Base-by-base conservation (phyloP, 805 yeast genomes). In the Millerozyma miso region DNA sequence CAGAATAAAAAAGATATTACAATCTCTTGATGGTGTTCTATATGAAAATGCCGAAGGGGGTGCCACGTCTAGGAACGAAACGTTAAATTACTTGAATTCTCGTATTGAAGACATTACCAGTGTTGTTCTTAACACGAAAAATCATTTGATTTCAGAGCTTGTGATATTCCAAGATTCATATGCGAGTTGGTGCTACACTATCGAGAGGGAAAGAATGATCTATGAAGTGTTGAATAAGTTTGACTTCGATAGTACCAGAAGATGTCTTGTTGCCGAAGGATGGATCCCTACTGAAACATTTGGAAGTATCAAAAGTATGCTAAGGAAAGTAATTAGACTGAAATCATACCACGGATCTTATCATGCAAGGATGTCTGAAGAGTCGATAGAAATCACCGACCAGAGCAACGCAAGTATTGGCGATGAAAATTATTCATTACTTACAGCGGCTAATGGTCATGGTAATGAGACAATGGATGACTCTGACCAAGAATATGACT, bases 181-280 rank as follows among this genome's bases (percentile, higher is more conserved):
- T 43, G 51, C 67, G 1, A 62, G 63, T 38, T 67, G 60, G 56
- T 41, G 49, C 31, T 66, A 59, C 41, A 49, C 50, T 5, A 47
- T 80, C 40, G 70, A 74, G 41, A 62, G 80, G 36, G 90, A 84
- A 52, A 76, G 77, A 49, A 60, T 76, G 18, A 80, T 83, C 34
- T 83, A 71, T 56, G 73, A 76, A 45, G 69, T 77, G 3, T 70
- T 84, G 67, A 83, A 83, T 60, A 70, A 69, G 45, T 85, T 86
- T 53, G 81, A 83, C 52, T 83, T 78, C 58, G 93, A 85, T 59
- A 65, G 74, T 42, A 76, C 77, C 35, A 74, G 88, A 59, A 76
- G 79, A 55, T 82, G 82, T 58, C 71, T 79, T 38, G 84, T 79
- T 40, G 86, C 81, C 26, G 88, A 80, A 69, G 88, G 88, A 36